phyloP scores from a whole-genome alignment of 805 yeast genomes.

The Blastobotrys mokoenaii region DNA sequence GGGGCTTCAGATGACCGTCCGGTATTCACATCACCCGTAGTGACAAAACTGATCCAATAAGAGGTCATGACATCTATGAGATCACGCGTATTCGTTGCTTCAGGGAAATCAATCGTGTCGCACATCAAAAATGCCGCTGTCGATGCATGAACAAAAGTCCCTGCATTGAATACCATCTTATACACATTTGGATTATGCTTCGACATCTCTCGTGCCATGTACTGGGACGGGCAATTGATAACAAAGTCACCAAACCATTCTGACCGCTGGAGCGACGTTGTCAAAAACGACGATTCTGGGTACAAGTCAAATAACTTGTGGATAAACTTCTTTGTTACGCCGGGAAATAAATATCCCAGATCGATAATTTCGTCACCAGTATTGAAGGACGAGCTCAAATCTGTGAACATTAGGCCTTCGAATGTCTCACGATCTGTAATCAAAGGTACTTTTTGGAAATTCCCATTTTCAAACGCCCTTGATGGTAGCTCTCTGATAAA shows the following conservation, averaged over 20 bases:
- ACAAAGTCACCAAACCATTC: constrained; percentile 11
- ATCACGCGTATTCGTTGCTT: neutral
- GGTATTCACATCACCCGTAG: neutral
- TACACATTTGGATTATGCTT: neutral
- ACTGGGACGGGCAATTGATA: constrained; percentile 11
- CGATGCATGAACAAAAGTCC: neutral
- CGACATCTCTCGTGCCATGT: constrained; percentile 6
- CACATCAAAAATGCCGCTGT: neutral
- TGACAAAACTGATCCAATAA: constrained; percentile 2
- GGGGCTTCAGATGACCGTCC: neutral
- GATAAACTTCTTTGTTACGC: neutral
- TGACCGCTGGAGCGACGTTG: constrained; percentile 6
- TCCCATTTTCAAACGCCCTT: constrained; percentile 8
- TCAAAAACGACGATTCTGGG: constrained; percentile 3
- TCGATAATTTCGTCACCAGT: constrained; percentile 4
- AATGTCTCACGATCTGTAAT: constrained; percentile 4
- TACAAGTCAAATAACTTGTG: neutral
- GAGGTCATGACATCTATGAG: neutral
- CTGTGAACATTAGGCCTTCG: constrained; percentile 12
- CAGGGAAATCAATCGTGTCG: neutral
- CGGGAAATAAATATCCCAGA: constrained; percentile 3
- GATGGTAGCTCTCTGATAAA: constrained; percentile 5
- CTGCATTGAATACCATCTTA: neutral
- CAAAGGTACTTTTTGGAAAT: constrained; percentile 8
- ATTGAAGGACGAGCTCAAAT: neutral